Evolutionary conservation across 129 eudicot species (phyloP), one percentile per base, ranked within the genome.

Genomic region (Centella asiatica): DNA sequence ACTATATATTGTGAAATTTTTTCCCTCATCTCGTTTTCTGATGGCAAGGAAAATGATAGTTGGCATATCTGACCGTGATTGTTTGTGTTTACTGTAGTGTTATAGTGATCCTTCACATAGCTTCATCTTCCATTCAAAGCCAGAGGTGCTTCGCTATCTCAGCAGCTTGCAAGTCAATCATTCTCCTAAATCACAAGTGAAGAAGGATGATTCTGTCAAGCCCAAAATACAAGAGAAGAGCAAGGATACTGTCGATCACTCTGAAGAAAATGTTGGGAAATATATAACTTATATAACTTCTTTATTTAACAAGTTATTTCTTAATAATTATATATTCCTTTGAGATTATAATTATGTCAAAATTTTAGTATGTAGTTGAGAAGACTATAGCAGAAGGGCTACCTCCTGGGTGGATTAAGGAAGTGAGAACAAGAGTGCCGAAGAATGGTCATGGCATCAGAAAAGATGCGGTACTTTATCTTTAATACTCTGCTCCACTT

Each of bases 321-420:
- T 14, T 27, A 18, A 34, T 34, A 19, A 18, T 23, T 57, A 19
- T 32, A 19, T 57, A 20, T 57, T 20, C 2, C 63, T 66, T 44
- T 66, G 52, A 27, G 53, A 66, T 69, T 56, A 11, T 79, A 58
- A 71, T 61, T 26, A 49, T 68, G 72, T 34, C 48, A 55, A 50
- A 54, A 55, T 7, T 79, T 18, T 70, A 86, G 95, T 26, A 66
- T 58, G 77, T 70, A 57, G 69, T 61, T 70, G 65, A 80, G 68
- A 76, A 70, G 69, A 44, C 61, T 71, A 74, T 29, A 56, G 74
- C 75, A 23, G 89, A 77, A 72, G 88, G 75, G 51, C 84, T 86
- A 31, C 95, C 78, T 61, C 80, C 85, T 11, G 90, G 95, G 20
- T 86, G 95, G 90, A 80, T 45, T 25, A 77, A 75, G 72, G 87